Evolutionary conservation across 2,329 filamentous ascomycete genomes (phyloP), one percentile per base, ranked within the genome.

Genomic region (Colletotrichum viniferum): DNA sequence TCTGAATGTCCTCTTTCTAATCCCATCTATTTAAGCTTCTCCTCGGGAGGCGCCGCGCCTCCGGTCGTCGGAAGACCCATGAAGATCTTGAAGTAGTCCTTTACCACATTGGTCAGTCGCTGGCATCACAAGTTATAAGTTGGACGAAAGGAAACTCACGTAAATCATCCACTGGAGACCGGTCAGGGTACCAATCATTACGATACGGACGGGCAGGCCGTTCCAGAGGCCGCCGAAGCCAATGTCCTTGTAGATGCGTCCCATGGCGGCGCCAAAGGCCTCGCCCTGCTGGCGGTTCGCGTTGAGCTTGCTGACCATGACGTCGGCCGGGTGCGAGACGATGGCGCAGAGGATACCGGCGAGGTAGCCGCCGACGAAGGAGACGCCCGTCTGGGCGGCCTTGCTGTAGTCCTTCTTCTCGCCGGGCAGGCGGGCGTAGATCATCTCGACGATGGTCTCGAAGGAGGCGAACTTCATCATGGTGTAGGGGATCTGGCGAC

Each of bases 381-480:
- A 95, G 24, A 98, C 96, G 21, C 90, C 94, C 2, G 95, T 98
- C 86, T 98, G 96, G 2, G 94, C 92, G 52, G 90, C 91, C 85
- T 96, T 96, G 83, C 92, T 88, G 85, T 97, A 98, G 82, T 96
- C 94, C 77, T 88, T 89, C 88, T 98, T 98, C 62, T 88, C 85
- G 24, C 94, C 94, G 0, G 95, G 95, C 8, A 98, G 89, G 43
- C 91, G 88, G 63, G 88, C 87, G 84, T 98, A 98, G 81, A 98
- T 98, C 89, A 92, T 92, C 82, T 95, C 94, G 73, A 98, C 95
- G 75, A 96, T 95, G 24, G 93, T 96, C 86, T 98, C 96, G 80
- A 98, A 98, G 3, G 95, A 96, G 38, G 95, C 95, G 83, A 98
- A 98, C 88, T 98, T 97, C 92, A 95, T 95, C 94, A 95, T 95